Conservation (phyloP, 495 filamentous ascomycete genomes). For the Daldinia concentrica region DNA sequence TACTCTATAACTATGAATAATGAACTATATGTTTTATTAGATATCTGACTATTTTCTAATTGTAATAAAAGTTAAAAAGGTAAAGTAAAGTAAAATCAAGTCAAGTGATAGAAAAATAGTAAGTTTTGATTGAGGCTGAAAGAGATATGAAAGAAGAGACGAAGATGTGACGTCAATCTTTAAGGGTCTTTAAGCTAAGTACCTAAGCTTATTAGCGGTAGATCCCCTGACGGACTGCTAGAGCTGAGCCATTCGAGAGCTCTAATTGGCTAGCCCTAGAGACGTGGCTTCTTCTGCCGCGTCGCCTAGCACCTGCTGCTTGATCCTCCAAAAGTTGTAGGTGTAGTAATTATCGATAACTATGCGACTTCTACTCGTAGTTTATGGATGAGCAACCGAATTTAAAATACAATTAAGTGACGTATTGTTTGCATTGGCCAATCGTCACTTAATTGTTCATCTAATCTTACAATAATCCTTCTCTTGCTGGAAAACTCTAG, state of each 20-base stretch:
- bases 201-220: neutral
- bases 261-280: slow-evolving; percentile 37
- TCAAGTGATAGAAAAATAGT: neutral
- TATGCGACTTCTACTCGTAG: neutral
- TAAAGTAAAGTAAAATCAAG: neutral
- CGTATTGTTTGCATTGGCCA: no score
- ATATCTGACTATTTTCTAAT: neutral
- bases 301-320: slow-evolving; percentile 1
- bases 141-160: neutral
- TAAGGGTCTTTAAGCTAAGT: neutral
- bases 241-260: slow-evolving; percentile 4
- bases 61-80: neutral
- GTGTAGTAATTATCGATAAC: neutral
- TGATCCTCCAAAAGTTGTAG: neutral
- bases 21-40: neutral
- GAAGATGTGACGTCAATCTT: neutral
- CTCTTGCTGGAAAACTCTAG: neutral
- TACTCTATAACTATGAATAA: neutral
- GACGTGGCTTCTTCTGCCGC: slow-evolving; percentile 39
- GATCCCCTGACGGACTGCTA: slow-evolving; percentile 1
- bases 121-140: neutral
- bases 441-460: slow-evolving; percentile 3
- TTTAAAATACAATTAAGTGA: slow-evolving; percentile 7
- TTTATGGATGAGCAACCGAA: neutral
- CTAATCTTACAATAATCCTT: neutral